Conservation (phyloP, 495 filamentous ascomycete species). For the Aspergillus asperescens region DNA sequence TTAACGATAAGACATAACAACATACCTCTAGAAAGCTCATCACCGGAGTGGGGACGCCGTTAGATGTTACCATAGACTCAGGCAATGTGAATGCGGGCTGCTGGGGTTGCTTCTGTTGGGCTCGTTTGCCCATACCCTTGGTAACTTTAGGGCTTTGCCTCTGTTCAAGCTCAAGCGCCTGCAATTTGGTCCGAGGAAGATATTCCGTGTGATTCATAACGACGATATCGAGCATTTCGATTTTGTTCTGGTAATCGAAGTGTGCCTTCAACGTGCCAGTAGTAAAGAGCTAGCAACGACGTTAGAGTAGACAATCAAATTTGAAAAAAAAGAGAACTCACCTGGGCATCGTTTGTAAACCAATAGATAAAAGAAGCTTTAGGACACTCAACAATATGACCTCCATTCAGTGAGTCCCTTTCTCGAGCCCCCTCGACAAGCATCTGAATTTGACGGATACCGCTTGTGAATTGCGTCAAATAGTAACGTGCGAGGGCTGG, state of each 20-base stretch:
- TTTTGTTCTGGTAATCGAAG: slow-evolving; percentile 63
- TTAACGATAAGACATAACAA: neutral
- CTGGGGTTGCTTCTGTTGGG: slow-evolving; percentile 50
- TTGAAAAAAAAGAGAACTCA: slow-evolving; percentile 34
- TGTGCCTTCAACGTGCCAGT: slow-evolving; percentile 57
- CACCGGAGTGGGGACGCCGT: slow-evolving; percentile 53
- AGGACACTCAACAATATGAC: slow-evolving; percentile 57
- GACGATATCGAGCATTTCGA: slow-evolving; percentile 67
- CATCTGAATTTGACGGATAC: slow-evolving; percentile 73
- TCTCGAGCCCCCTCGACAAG: slow-evolving; percentile 56
- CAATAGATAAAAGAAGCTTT: slow-evolving; percentile 66
- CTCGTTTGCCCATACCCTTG: slow-evolving; percentile 52
- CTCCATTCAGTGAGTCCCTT: slow-evolving; percentile 51
- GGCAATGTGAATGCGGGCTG: slow-evolving; percentile 52
- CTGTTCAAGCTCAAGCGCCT: slow-evolving; percentile 49
- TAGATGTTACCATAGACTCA: slow-evolving; percentile 56
- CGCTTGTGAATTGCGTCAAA: slow-evolving; percentile 75
- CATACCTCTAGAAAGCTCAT: slow-evolving; percentile 66
- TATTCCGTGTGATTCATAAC: slow-evolving; percentile 62
- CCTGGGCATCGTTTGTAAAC: slow-evolving; percentile 66
- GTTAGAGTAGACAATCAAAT: slow-evolving; percentile 16
- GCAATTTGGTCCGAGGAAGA: slow-evolving; percentile 51
- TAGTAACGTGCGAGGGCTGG: slow-evolving; percentile 76
- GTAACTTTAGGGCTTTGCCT: slow-evolving; percentile 66
- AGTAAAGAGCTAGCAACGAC: slow-evolving; percentile 51